Evolutionary conservation across 2,329 filamentous ascomycete species (phyloP), one percentile per base, ranked within the genome.

Genomic region (Penicillium sp.): DNA sequence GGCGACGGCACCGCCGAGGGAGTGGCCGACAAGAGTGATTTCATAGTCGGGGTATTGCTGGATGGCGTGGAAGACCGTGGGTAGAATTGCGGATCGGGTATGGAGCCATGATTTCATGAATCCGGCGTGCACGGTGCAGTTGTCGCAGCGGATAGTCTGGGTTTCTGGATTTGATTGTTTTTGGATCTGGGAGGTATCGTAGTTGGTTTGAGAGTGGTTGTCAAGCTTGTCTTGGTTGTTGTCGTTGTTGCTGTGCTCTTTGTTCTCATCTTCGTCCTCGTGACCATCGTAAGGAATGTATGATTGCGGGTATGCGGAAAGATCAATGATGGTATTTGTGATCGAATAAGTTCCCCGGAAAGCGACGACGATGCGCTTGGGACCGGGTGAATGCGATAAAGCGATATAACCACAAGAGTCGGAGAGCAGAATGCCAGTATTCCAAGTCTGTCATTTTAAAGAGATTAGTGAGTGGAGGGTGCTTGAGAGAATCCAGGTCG

Each of bases 321-420:
- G 76, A 70, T 98, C 93, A 43, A 90, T 79, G 52, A 98, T 84
- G 9, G 90, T 90, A 66, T 97, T 95, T 45, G 89, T 80, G 60
- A 98, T 79, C 56, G 90, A 95, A 70, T 97, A 96, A 11, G 93
- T 97, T 25, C 93, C 93, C 40, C 93, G 83, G 62, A 97, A 97
- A 7, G 90, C 90, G 34, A 97, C 80, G 39, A 97, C 76, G 48
- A 98, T 86, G 49, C 83, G 77, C 39, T 77, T 76, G 18, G 72
- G 66, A 4, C 72, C 73, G 2, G 78, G 78, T 3, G 71, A 57
- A 63, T 94, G 86, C 53, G 93, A 90, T n/a, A 97, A 73, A 0
- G 88, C 90, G 48, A 97, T 83, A 69, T 95, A 98, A 51, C 93
- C 93, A 68, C 90, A 96, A 57, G 88, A 94, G 68, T 97, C 93